Base-by-base conservation (phyloP, 805 yeast species). In the Zygotorulaspora florentina region DNA sequence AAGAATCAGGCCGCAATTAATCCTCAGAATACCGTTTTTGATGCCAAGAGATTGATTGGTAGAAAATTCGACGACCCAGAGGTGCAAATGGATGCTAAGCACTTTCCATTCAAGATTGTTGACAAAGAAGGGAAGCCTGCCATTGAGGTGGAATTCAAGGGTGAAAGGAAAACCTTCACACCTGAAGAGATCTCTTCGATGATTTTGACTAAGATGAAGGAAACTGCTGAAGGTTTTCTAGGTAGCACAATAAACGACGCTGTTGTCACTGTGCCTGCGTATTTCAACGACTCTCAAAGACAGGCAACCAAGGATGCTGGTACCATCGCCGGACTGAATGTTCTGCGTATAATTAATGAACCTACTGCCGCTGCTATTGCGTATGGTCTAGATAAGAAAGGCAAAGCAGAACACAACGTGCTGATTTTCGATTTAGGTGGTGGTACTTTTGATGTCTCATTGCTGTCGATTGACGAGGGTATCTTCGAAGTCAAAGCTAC, bases 241-340 rank as follows among this genome's bases (percentile, higher is more conserved):
- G 96, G 96, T 64, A 73, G 77, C 58, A 74, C 73, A 58, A 95
- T 89, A 46, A 83, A 80, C 46, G 91, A 89, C 65, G 96, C 96
- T 39, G 96, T 89, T 58, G 86, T 89, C 62, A 90, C 97, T 42
- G 97, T 89, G 56, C 96, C 97, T 44, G 97, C 97, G 50, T 89
- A 89, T 75, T 89, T 89, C 79, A 90, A 90, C 73, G 96, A 89
- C 71, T 88, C 97, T 46, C 97, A 90, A 75, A 87, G 96, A 77
- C 96, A 90, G 75, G 97, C 96, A 51, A 89, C 97, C 64, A 90
- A 89, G 78, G 96, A 89, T 71, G 96, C 97, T 50, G 97, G 96
- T 78, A 75, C 85, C 58, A 90, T 89, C 79, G 95, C 96, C 48
- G 97, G 97, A 65, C 78, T 89, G 69, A 89, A 89, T 71, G 96